Evolutionary conservation across 2,329 filamentous ascomycete species (phyloP), one percentile per base, ranked within the genome.

Genomic region (Alternaria panax): DNA sequence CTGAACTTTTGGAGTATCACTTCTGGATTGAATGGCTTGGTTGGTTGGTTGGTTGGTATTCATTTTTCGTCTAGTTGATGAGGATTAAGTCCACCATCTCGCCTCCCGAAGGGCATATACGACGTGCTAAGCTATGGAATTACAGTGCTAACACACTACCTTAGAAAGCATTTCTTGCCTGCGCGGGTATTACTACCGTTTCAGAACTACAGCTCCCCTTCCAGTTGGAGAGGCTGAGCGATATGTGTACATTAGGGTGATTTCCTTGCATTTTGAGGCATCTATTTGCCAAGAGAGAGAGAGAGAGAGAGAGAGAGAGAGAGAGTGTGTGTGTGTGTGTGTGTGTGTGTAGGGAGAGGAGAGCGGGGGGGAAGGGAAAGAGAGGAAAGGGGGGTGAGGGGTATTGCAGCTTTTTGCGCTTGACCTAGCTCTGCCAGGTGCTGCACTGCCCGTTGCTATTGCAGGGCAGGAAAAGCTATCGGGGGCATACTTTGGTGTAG

Each of bases 1-100:
- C 14, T 34, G 30, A 50, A 50, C 7, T 32, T n/a, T 25, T 50
- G 9, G 7, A 51, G 20, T 24, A 51, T 40, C 3, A 51, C 34
- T 12, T 38, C 24, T 27, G 24, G 40, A 18, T 36, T 36, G 4
- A 18, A 8, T 6, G 34, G 34, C 9, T 53, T 43, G 40, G 48
- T 51, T 51, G 48, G 48, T 51, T 51, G 48, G 48, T 51, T 51
- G 48, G 48, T 51, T n/a, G n/a, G n/a, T n/a, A 51, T 51, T 51
- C 48, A 51, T 51, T 51, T 51, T 51, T 16, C n/a, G n/a, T n/a
- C n/a, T n/a, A n/a, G n/a, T n/a, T n/a, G n/a, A n/a, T n/a, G n/a
- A n/a, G n/a, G n/a, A 51, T 51, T 51, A 51, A 51, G 34, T 51
- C 48, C 34, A 32, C 48, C 34, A 41, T 41, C 48, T 51, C 48